A percentile compares a stretch with the other conserved stretches of the same genome.
Conservation (phyloP, 768 basidiomycete genomes). For the Leccinum subgranulosum region DNA sequence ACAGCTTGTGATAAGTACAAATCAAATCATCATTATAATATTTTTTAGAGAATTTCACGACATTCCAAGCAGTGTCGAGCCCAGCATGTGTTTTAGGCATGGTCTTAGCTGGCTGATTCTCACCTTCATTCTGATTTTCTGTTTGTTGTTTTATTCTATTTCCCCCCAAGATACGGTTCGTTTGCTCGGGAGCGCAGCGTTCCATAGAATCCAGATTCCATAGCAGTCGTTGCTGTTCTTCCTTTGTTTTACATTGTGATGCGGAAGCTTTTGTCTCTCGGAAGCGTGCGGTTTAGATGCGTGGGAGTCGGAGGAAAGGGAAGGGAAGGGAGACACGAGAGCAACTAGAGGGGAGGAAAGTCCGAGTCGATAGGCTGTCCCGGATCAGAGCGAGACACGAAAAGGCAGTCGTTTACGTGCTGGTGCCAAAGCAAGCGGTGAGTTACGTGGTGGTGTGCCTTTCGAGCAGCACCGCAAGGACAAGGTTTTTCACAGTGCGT, state of each 20-base stretch:
- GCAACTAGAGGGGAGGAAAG: background rate
- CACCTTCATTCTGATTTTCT: slow-evolving; percentile 17
- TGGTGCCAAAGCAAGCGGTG: background rate
- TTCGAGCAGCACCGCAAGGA: slow-evolving; percentile 28
- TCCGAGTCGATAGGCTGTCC: background rate
- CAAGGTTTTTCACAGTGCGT: slow-evolving; percentile 24
- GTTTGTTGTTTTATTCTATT: background rate
- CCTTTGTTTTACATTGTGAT: background rate
- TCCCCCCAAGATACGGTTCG: background rate
- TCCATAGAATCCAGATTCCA: background rate
- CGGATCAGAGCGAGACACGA: slow-evolving; percentile 16
- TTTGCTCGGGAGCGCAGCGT: background rate
- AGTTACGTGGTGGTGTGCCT: slow-evolving; percentile 21
- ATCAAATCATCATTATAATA: background rate
- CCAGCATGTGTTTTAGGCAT: slow-evolving; percentile 29
- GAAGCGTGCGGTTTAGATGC: slow-evolving; percentile 18
- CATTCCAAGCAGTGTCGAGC: slow-evolving; percentile 1
- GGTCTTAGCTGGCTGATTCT: slow-evolving; percentile 15
- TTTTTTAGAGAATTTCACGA: slow-evolving; percentile 3
- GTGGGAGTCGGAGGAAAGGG: slow-evolving; percentile 17
- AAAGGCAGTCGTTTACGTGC: background rate
- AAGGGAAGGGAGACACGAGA: background rate
- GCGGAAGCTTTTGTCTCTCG: slow-evolving; percentile 11
- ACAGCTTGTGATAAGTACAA: background rate
- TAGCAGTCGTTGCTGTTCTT: background rate